phyloP scores from a whole-genome alignment of 2,329 filamentous ascomycete genomes.

The Magnaporthiopsis poae region DNA sequence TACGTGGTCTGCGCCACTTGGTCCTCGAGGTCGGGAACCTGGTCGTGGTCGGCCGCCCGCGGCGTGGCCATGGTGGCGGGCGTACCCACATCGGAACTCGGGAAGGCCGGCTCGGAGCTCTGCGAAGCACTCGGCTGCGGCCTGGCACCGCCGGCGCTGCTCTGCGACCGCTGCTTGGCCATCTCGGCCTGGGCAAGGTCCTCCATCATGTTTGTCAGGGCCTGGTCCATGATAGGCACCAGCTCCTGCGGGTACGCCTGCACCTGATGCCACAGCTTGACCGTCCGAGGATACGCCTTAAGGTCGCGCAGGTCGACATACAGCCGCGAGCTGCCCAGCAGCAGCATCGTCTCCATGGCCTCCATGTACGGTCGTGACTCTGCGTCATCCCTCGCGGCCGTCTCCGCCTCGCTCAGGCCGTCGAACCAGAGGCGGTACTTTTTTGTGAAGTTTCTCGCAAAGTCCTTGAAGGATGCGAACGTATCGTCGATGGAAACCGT shows the following conservation, averaged over 20 bases:
- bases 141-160: conserved; percentile 31
- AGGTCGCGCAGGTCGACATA: conserved; percentile 85
- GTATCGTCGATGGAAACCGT: conserved; percentile 90
- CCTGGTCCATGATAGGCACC: conserved; percentile 90
- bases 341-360: conserved; percentile 81
- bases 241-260: conserved; percentile 94
- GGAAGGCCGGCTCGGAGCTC: conserved; percentile 68
- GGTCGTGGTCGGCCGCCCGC: conserved; percentile 32
- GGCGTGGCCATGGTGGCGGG: conserved; percentile 27
- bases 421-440: conserved; percentile 92
- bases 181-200: conserved; percentile 77
- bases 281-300: conserved; percentile 82
- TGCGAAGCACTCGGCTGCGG: conserved; percentile 34
- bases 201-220: conserved; percentile 84
- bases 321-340: conserved; percentile 71
- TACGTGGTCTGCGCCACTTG: conserved; percentile 74
- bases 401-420: conserved; percentile 69
- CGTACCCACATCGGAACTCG: conserved; percentile 62
- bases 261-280: conserved; percentile 90
- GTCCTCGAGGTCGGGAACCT: conserved; percentile 55
- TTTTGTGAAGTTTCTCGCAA: conserved; percentile 79
- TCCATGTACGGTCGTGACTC: conserved; percentile 75
- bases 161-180: conserved; percentile 57
- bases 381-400: conserved; percentile 57
- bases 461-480: conserved; percentile 79